These are phyloP conservation scores for Collybia mongolica DNA, from an alignment of 768 basidiomycete species.

Conservation along the genomic window DNA sequence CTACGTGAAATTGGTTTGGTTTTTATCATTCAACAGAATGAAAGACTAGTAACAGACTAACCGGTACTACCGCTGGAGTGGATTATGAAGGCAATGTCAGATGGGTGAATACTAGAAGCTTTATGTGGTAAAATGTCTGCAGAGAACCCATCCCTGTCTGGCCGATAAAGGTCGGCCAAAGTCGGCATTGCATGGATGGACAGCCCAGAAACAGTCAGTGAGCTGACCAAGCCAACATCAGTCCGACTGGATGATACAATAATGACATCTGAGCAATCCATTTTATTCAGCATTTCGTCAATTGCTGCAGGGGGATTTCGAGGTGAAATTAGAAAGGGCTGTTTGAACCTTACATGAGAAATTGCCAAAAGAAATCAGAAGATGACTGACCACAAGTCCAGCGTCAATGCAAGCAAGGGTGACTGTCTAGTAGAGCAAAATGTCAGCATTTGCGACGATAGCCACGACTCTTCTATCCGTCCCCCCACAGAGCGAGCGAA, in stretches of 20 bases:
- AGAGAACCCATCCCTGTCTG: constrained; percentile 29
- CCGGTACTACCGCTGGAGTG: constrained; percentile 52
- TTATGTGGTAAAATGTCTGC: constrained; percentile 28
- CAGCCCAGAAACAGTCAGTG: constrained; percentile 18
- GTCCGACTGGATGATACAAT: constrained; percentile 22
- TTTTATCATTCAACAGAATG: no score
- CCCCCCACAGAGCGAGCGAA: constrained; percentile 24
- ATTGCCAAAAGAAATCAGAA: not conserved
- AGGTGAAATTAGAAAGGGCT: constrained; percentile 42
- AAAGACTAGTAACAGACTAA: no score
- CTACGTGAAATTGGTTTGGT: constrained; percentile 6
- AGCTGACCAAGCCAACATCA: constrained; percentile 19
- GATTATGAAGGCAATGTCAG: constrained; percentile 29
- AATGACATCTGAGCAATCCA: constrained; percentile 28
- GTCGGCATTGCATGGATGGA: constrained; percentile 29
- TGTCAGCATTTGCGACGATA: constrained; percentile 23
- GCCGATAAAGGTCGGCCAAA: constrained; percentile 32
- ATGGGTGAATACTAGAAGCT: constrained; percentile 1
- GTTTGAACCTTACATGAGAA: not conserved
- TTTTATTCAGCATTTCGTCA: constrained; percentile 32
- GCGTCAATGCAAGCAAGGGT: constrained; percentile 27
- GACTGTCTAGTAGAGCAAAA: constrained; percentile 34
- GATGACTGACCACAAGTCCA: constrained; percentile 24
- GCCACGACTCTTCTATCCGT: constrained; percentile 23
- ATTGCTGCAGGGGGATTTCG: constrained; percentile 35